These are phyloP conservation scores for Penstemon davidsonii DNA, from an alignment of 257 asterid species.

Conservation along the genomic window DNA sequence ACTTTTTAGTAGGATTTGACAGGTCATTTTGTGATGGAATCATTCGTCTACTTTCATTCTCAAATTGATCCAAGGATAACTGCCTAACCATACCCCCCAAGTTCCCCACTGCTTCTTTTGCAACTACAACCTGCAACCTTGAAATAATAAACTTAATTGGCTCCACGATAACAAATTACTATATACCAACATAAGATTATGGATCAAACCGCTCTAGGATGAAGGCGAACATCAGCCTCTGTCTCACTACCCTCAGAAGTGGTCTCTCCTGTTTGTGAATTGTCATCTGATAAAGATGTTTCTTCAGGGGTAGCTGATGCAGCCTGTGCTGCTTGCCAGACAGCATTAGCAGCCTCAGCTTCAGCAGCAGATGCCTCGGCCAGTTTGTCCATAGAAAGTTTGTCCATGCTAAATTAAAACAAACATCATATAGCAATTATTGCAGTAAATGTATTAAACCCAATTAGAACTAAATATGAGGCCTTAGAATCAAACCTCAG, in stretches of 20 bases:
- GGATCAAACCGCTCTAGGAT: constrained; percentile 85
- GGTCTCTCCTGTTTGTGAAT: constrained; percentile 69
- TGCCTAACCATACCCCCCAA: constrained; percentile 99
- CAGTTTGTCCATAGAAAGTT: constrained; percentile 79
- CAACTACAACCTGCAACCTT: constrained; percentile 86
- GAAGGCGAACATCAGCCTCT: constrained; percentile 92
- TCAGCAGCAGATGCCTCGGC: constrained; percentile 98
- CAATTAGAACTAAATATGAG: constrained; percentile 20
- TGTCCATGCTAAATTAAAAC: constrained; percentile 57
- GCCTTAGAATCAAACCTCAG: constrained; percentile 52
- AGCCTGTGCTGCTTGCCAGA: constrained; percentile 92
- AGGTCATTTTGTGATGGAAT: constrained; percentile 68
- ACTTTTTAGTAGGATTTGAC: constrained; percentile 80
- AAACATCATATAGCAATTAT: constrained; percentile 21
- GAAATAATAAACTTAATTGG: constrained; percentile 22
- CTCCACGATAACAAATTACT: constrained; percentile 9
- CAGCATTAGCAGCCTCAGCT: constrained; percentile 94
- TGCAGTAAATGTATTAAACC: constrained; percentile 7
- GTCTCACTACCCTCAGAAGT: constrained; percentile 76
- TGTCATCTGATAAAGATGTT: constrained; percentile 69
- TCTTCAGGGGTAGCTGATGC: constrained; percentile 69
- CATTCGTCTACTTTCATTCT: constrained; percentile 97
- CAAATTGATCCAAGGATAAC: constrained; percentile 96
- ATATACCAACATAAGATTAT: constrained; percentile 12
- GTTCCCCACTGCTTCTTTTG: constrained; percentile 90